These are phyloP conservation scores for Fusarium newnesense DNA, from an alignment of 2,329 filamentous ascomycete genomes.

Conservation along the genomic window DNA sequence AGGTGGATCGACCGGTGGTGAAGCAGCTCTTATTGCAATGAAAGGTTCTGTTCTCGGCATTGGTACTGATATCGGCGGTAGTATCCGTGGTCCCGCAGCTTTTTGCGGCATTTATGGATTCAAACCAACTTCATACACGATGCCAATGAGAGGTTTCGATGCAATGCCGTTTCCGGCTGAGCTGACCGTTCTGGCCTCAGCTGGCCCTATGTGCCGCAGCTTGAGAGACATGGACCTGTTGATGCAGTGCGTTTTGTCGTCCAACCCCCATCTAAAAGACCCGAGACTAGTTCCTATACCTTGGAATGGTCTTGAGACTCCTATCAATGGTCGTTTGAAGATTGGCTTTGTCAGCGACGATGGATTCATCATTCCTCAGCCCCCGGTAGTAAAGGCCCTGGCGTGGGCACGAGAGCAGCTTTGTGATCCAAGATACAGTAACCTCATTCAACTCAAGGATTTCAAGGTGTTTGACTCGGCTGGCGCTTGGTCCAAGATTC, in stretches of 20 bases:
- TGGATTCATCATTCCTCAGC: slow-evolving; percentile 64
- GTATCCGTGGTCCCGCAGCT: neutral
- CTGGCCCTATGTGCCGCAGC: neutral
- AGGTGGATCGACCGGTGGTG: slow-evolving; percentile 70
- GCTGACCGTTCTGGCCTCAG: slow-evolving; percentile 36
- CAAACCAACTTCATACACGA: neutral
- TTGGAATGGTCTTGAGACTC: slow-evolving; percentile 24
- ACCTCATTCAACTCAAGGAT: neutral
- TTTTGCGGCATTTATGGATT: slow-evolving; percentile 1
- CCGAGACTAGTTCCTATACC: slow-evolving; percentile 45
- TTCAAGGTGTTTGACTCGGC: neutral
- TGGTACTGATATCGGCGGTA: neutral
- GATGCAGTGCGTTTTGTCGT: neutral
- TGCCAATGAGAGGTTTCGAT: slow-evolving; percentile 16
- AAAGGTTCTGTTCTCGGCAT: slow-evolving; percentile 29
- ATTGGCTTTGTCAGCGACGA: slow-evolving; percentile 48
- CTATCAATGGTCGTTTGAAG: slow-evolving; percentile 65
- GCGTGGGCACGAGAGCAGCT: neutral
- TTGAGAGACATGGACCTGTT: neutral
- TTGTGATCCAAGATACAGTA: neutral
- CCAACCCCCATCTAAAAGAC: neutral
- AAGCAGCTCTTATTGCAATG: slow-evolving; percentile 48
- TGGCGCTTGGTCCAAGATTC: neutral
- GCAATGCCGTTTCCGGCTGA: slow-evolving; percentile 46
- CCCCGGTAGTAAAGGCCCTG: slow-evolving; percentile 68